These are phyloP conservation scores for Lizanozyma gosingica DNA, from an alignment of 1,139 yeast genomes.

Conservation along the genomic window DNA sequence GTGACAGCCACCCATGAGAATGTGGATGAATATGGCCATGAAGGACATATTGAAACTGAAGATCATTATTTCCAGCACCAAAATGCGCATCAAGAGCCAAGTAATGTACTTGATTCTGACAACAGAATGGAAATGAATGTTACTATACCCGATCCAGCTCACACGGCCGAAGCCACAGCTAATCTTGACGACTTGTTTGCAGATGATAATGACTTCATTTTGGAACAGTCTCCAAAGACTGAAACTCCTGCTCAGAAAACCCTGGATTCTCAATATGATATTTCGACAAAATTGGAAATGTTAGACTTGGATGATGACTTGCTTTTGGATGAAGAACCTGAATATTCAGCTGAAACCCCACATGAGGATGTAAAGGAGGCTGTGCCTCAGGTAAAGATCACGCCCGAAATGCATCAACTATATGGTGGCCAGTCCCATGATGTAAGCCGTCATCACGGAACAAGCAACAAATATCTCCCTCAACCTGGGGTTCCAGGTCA, in stretches of 20 bases:
- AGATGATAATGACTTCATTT: conserved; percentile 12
- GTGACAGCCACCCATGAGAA: too few species aligned
- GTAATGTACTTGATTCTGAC: too few species aligned
- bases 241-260: conserved; percentile 2
- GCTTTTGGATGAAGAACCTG: conserved; percentile 27
- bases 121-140: too few species aligned
- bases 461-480: conserved; percentile 9
- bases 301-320: conserved; percentile 42
- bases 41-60: too few species aligned
- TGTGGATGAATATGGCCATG: too few species aligned
- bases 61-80: too few species aligned
- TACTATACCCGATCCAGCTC: too few species aligned
- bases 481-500: conserved; percentile 3
- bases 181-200: conserved; percentile 11
- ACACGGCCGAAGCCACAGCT: background rate
- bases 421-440: conserved; percentile 1
- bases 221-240: conserved; percentile 2
- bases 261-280: conserved; percentile 1
- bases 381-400: conserved; percentile 1
- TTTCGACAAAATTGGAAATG: conserved; percentile 18
- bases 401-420: background rate
- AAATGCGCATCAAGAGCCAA: too few species aligned
- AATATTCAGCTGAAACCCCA: conserved; percentile 11
- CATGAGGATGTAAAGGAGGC: conserved; percentile 8
- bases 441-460: conserved; percentile 11